These are phyloP conservation scores for Hymenoscyphus scutula DNA, from an alignment of 2,329 filamentous ascomycete genomes.

Conservation along the genomic window DNA sequence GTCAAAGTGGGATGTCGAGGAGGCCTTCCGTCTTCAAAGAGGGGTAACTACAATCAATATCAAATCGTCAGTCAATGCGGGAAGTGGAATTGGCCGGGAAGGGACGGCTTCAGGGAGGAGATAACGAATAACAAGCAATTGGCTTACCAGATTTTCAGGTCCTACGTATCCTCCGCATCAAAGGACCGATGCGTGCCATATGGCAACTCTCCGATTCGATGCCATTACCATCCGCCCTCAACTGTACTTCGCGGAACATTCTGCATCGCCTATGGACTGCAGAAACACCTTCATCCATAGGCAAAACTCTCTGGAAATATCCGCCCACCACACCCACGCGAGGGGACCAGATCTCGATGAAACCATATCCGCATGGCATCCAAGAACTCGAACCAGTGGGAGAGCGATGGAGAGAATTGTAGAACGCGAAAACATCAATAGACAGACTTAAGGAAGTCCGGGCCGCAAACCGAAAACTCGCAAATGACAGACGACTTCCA, in stretches of 20 bases:
- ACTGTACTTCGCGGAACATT: background rate
- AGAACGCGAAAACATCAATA: background rate
- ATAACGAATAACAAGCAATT: background rate
- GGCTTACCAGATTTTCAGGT: background rate
- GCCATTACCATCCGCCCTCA: background rate
- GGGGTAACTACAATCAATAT: conserved; percentile 1
- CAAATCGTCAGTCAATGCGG: background rate
- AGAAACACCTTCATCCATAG: conserved; percentile 9
- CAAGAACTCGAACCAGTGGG: conserved; percentile 1
- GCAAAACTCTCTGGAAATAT: conserved; percentile 15
- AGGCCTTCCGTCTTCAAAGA: background rate
- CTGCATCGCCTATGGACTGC: background rate
- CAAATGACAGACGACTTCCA: background rate
- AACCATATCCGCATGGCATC: background rate
- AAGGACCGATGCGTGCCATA: conserved; percentile 4
- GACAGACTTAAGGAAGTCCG: background rate
- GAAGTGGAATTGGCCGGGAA: background rate
- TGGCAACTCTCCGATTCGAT: conserved; percentile 1
- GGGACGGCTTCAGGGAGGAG: background rate
- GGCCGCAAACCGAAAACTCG: conserved; percentile 1
- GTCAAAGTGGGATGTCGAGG: background rate
- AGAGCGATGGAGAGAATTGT: background rate
- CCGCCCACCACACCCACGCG: conserved; percentile 18
- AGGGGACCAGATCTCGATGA: conserved; percentile 7
- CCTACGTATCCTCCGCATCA: background rate